Evolutionary conservation across 1,284 basidiomycete genomes (phyloP).

Genomic region (Clitocybe nebularis): DNA sequence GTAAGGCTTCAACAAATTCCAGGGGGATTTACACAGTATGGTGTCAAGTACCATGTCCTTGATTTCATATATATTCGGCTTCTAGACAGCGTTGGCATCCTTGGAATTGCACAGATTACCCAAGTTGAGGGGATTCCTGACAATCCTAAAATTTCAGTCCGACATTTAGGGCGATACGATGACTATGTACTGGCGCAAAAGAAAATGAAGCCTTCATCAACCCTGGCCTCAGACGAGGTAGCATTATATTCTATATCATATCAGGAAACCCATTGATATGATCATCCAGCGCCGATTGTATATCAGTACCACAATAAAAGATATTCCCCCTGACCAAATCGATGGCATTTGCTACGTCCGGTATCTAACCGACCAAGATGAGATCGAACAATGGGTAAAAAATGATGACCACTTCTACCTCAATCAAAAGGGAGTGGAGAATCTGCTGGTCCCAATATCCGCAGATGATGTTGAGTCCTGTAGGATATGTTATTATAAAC

Average conservation of each 20-base stretch:
- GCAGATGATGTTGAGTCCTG: constrained; percentile 30
- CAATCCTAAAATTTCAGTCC: constrained; percentile 32
- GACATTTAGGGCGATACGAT: constrained; percentile 39
- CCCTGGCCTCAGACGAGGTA: constrained; percentile 31
- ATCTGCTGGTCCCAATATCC: constrained; percentile 28
- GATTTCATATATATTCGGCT: constrained; percentile 58
- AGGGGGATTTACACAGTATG: constrained; percentile 31
- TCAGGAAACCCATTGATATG: not conserved
- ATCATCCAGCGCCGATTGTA: constrained; percentile 42
- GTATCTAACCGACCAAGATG: constrained; percentile 23
- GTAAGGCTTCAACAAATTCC: constrained; percentile 22
- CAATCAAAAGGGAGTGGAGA: constrained; percentile 26
- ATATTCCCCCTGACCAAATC: constrained; percentile 32
- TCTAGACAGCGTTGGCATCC: constrained; percentile 22
- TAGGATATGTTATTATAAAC: constrained; percentile 32
- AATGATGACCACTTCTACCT: constrained; percentile 56
- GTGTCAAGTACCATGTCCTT: constrained; percentile 46
- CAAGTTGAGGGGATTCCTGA: constrained; percentile 26
- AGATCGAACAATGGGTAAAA: constrained; percentile 44
- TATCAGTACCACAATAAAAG: constrained; percentile 24
- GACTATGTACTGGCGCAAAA: constrained; percentile 23
- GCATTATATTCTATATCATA: constrained; percentile 4
- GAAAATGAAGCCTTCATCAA: constrained; percentile 1
- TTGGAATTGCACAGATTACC: constrained; percentile 54
- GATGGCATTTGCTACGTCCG: constrained; percentile 46